phyloP scores from a whole-genome alignment of 2,329 filamentous ascomycete genomes.

The Botrytis deweyae region DNA sequence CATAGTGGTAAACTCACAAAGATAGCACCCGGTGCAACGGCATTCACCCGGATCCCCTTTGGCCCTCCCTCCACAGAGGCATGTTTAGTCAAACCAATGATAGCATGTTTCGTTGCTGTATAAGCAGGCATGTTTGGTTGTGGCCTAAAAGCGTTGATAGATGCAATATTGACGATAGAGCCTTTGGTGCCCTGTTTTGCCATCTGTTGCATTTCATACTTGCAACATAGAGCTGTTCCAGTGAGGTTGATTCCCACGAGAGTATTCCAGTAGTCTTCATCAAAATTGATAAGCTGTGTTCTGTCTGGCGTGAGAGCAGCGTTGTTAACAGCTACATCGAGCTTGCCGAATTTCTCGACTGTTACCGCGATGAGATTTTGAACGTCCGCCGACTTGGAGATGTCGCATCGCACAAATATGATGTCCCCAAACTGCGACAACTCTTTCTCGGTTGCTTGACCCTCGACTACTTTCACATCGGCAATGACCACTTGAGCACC shows the following conservation, averaged over 20 bases:
- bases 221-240: slow-evolving; percentile 20
- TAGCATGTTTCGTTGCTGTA: slow-evolving; percentile 43
- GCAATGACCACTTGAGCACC: slow-evolving; percentile 18
- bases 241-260: slow-evolving; percentile 18
- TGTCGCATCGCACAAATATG: slow-evolving; percentile 15
- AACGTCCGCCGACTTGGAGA: slow-evolving; percentile 16
- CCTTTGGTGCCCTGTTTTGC: slow-evolving; percentile 15
- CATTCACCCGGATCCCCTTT: slow-evolving; percentile 42
- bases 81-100: slow-evolving; percentile 46
- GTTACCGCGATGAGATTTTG: slow-evolving; percentile 32
- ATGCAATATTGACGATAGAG: slow-evolving; percentile 22
- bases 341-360: slow-evolving; percentile 48
- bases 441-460: slow-evolving; percentile 8
- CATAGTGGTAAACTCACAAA: slow-evolving; percentile 42
- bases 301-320: slow-evolving; percentile 40
- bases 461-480: slow-evolving; percentile 10
- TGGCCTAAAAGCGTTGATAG: slow-evolving; percentile 15
- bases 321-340: slow-evolving; percentile 56
- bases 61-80: slow-evolving; percentile 40
- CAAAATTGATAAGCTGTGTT: slow-evolving; percentile 14
- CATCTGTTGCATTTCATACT: slow-evolving; percentile 20
- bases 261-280: slow-evolving; percentile 16
- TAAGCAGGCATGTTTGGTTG: slow-evolving; percentile 28
- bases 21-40: slow-evolving; percentile 41
- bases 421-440: slow-evolving; percentile 12